Base-by-base conservation (phyloP, 2,329 filamentous ascomycete genomes). In the Diaporthe australafricana region DNA sequence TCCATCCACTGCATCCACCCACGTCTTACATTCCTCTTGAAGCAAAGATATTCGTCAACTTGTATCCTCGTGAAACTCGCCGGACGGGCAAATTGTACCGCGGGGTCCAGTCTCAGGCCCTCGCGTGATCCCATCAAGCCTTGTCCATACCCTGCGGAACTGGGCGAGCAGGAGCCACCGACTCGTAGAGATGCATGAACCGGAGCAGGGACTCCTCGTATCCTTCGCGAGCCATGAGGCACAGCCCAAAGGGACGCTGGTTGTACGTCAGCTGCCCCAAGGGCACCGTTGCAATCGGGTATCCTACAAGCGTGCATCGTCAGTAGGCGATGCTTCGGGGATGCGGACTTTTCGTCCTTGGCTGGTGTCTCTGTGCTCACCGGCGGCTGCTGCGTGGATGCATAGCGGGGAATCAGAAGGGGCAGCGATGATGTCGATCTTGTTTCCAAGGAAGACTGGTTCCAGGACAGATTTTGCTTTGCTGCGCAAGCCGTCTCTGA, bases 161-260 rank as follows among this genome's bases (percentile, higher is more conserved):
- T 20, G 53, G 20, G 30, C 53, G 53, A 14, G 30, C 27, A 14
- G 53, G 20, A 14, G 53, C 12, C 5, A 20, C 53, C 30, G 53
- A n/a, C 53, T 56, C 53, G 17, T 56, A 56, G 27, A 56, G 53
- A 56, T 40, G 53, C 53, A 56, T 56, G 53, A 56, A 40, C 30
- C 20, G 30, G 16, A 56, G 53, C 17, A 56, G 27, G 20, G 17
- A 27, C 53, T 56, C 53, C 53, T 56, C 53, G 27, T 38, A 12
- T n/a, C 53, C 53, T 4, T 32, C 35, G 4, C 53, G 53, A 1
- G 53, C 47, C 47, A 50, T 50, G n/a, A 50, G n/a, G 47, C 47
- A 50, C 47, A 50, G 47, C 47, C 47, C 47, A 12, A 50, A 50
- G 14, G 47, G 47, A 2, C 47, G 47, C 47, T 50, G 47, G 47